These are phyloP conservation scores for Fusarium secorum DNA, from an alignment of 2,329 filamentous ascomycete genomes.

Conservation along the genomic window DNA sequence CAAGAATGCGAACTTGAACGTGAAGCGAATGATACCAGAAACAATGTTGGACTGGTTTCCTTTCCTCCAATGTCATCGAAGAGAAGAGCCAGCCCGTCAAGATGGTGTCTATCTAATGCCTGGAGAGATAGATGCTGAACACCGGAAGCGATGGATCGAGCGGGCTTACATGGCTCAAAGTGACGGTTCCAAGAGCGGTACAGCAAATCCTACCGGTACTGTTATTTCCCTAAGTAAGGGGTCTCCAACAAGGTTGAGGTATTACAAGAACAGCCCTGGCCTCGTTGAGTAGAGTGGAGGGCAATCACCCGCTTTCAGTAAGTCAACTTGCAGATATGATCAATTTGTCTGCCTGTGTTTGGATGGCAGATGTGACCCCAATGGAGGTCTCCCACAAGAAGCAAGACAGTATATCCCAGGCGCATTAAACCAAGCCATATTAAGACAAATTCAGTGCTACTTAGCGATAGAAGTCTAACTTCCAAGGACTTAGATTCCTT, in stretches of 20 bases:
- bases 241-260: too few relatives aligned
- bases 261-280: neutral
- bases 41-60: too few relatives aligned
- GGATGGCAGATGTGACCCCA: neutral
- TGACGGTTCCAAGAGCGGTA: fast-evolving
- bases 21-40: neutral
- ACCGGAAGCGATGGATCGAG: neutral
- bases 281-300: neutral
- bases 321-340: neutral
- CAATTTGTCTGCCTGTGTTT: too few relatives aligned
- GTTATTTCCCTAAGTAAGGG: too few relatives aligned
- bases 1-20: neutral
- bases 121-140: too few relatives aligned
- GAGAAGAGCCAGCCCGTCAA: neutral
- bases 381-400: too few relatives aligned
- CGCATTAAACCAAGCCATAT: too few relatives aligned
- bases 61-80: neutral
- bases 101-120: neutral
- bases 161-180: fast-evolving
- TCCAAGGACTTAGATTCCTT: too few relatives aligned
- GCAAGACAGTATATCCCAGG: too few relatives aligned
- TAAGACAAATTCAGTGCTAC: too few relatives aligned
- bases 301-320: neutral
- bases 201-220: fast-evolving
- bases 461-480: too few relatives aligned